Evolutionary conservation across 176 grass and related monocot genomes (phyloP), one percentile per base, ranked within the genome.

Genomic region (Lolium perenne): DNA sequence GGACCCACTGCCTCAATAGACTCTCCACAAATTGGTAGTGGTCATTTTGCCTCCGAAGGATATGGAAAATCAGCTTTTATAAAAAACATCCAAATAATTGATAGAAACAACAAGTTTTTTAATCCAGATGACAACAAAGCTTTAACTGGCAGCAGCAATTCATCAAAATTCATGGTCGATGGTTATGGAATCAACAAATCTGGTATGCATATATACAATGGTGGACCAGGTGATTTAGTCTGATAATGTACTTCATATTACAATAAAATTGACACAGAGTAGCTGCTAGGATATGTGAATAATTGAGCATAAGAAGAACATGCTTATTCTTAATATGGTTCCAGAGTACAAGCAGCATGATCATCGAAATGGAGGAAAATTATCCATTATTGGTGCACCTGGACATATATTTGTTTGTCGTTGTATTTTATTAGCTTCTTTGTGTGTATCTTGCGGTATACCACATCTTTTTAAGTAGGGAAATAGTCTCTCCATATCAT

Each of bases 1-100:
- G 51, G 23, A 0, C 78, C 77, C 1, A 49, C 54, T 0, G 43
- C 50, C 0, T 53, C 46, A 3, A 10, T 18, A 18, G 15, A 61
- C 4, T 58, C 64, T 38, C 77, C 41, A 22, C 22, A 6, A 1
- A 86, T 90, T 58, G 87, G 87, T 3, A 86, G 88, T n/a, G 88
- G 88, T 0, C 88, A 70, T 57, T 90, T 90, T 23, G 82, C 83
- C 0, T 57, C 26, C 0, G 83, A 90, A 82, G 69, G 83, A 6
- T 86, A 21, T 17, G 20, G 6, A 51, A 90, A 72, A 7, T 59
- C 78, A 8, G 84, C 78, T 23, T 87, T 82, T 79, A 45, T 79
- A 4, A 68, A 8, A 26, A 16, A 78, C 6, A 38, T 82, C 8
- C 16, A 26, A 15, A 57, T 86, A 4, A 58, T 78, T 1, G 59